Evolutionary conservation across 805 yeast genomes (phyloP).

Genomic region (Groenewaldozyma salmanticensis): DNA sequence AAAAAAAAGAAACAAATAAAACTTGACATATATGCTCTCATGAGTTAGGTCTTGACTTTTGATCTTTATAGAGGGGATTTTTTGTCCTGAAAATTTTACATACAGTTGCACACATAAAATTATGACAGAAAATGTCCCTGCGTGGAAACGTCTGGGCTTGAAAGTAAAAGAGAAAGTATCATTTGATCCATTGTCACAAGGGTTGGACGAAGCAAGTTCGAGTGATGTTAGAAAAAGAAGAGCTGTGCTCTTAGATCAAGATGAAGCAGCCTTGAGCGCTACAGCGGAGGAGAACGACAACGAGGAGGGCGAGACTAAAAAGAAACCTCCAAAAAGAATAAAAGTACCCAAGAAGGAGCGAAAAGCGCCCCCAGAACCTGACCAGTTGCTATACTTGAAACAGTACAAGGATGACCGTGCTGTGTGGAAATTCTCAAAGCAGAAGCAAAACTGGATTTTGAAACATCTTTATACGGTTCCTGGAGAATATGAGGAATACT

Average conservation of each 20-base stretch:
- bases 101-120: too few relatives aligned
- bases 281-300: conserved; percentile 5
- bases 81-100: too few relatives aligned
- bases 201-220: conserved; percentile 21
- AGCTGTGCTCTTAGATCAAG: background rate
- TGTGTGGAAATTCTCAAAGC: conserved; percentile 78
- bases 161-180: conserved; percentile 37
- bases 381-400: conserved; percentile 57
- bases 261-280: conserved; percentile 6
- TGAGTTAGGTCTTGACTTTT: too few relatives aligned
- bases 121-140: conserved; percentile 41
- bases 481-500: conserved; percentile 39
- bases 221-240: conserved; percentile 19
- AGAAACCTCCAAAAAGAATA: conserved; percentile 59
- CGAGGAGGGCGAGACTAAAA: conserved; percentile 18
- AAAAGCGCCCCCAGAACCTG: conserved; percentile 64
- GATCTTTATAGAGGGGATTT: too few relatives aligned
- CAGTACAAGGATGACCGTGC: conserved; percentile 46
- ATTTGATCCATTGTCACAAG: conserved; percentile 27
- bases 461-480: conserved; percentile 50
- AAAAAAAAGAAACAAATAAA: too few relatives aligned
- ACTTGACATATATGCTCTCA: too few relatives aligned
- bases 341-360: conserved; percentile 63
- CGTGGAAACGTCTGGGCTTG: conserved; percentile 75
- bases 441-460: conserved; percentile 78